Conservation (phyloP, 2,329 filamentous ascomycete species). For the Hymenoscyphus occultus region DNA sequence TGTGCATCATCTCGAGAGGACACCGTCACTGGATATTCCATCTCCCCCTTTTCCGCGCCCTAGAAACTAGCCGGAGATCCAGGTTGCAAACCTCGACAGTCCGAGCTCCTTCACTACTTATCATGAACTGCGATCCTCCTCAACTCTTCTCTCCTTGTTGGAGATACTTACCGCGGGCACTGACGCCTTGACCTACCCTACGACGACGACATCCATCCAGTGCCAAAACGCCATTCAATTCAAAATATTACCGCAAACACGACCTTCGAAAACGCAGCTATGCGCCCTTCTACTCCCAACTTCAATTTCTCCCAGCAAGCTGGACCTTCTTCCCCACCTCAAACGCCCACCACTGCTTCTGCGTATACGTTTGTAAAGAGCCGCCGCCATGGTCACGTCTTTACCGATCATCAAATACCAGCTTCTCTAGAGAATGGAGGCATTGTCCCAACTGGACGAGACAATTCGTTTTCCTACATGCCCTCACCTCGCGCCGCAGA, state of each 20-base stretch:
- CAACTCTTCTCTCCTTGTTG: constrained; percentile 35
- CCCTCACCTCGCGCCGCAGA: constrained; percentile 37
- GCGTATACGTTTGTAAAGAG: constrained; percentile 34
- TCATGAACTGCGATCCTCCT: constrained; percentile 38
- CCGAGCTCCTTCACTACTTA: constrained; percentile 29
- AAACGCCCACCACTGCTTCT: constrained; percentile 42
- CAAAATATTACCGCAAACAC: constrained; percentile 1
- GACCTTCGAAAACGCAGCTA: constrained; percentile 29
- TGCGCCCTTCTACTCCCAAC: constrained; percentile 44
- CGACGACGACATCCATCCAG: constrained; percentile 11
- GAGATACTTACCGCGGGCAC: constrained; percentile 36
- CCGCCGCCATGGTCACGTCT: constrained; percentile 30
- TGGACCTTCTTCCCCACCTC: constrained; percentile 48
- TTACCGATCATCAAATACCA: constrained; percentile 30
- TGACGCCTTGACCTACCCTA: constrained; percentile 34
- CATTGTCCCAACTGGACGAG: constrained; percentile 42
- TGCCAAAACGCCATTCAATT: constrained; percentile 18
- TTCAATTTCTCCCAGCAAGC: constrained; percentile 39
- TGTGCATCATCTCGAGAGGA: constrained; percentile 15
- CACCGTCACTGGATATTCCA: constrained; percentile 19
- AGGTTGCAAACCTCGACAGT: constrained; percentile 29
- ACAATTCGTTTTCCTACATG: constrained; percentile 36
- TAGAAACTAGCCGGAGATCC: constrained; percentile 19
- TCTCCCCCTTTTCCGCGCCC: constrained; percentile 20
- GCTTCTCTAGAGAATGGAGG: constrained; percentile 40